Conservation (phyloP, 2,329 filamentous ascomycete genomes). For the Clarireedia monteithiana region DNA sequence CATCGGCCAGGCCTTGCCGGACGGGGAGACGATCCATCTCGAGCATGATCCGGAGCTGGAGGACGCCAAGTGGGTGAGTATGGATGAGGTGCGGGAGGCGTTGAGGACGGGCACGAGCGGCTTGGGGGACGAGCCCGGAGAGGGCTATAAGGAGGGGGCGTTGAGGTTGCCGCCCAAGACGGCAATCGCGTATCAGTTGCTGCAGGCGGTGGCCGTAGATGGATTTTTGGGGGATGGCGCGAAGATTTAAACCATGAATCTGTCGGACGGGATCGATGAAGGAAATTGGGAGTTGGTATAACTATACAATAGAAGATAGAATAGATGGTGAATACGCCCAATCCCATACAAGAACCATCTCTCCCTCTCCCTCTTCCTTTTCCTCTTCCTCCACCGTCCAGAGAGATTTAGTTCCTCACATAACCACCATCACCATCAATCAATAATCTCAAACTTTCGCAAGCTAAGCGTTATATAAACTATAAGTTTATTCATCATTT, state of each 20-base stretch:
- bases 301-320: too few relatives aligned
- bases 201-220: slow-evolving; percentile 63
- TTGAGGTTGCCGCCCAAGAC: slow-evolving; percentile 76
- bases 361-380: too few relatives aligned
- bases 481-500: too few relatives aligned
- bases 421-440: too few relatives aligned
- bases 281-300: too few relatives aligned
- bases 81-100: slow-evolving; percentile 74
- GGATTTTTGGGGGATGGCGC: slow-evolving; percentile 50
- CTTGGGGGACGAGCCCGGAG: slow-evolving; percentile 55
- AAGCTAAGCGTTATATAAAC: too few relatives aligned
- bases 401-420: too few relatives aligned
- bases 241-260: slow-evolving; percentile 18
- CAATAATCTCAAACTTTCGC: too few relatives aligned
- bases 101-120: slow-evolving; percentile 58
- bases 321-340: too few relatives aligned
- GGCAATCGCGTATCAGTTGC: slow-evolving; percentile 86
- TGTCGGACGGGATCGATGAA: too few relatives aligned
- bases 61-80: slow-evolving; percentile 77
- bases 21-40: slow-evolving; percentile 72
- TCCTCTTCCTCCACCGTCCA: too few relatives aligned
- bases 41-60: slow-evolving; percentile 89
- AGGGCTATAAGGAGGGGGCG: slow-evolving; percentile 66
- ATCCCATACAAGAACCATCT: too few relatives aligned
- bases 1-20: slow-evolving; percentile 75